These are phyloP conservation scores for Cystofilobasidium bisporidii DNA, from an alignment of 768 basidiomycete species.

Conservation along the genomic window DNA sequence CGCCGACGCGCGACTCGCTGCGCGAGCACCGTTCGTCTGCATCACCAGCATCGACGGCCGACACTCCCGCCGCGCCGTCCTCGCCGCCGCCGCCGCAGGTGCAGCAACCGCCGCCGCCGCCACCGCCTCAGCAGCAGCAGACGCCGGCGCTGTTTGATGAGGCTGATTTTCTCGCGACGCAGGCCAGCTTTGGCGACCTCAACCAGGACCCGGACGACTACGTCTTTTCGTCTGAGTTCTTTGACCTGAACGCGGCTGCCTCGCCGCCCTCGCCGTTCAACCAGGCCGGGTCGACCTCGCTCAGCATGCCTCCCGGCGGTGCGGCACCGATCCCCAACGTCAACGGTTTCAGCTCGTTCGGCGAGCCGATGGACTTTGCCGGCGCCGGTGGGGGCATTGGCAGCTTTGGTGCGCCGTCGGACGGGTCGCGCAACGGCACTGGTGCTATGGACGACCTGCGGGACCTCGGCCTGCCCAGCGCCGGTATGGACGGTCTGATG, in stretches of 20 bases:
- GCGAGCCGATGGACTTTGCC: constrained; percentile 11
- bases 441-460: constrained; percentile 1
- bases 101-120: neutral
- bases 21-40: constrained; percentile 1
- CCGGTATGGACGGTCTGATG: constrained; percentile 24
- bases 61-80: constrained; percentile 18
- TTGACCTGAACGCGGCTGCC: constrained; percentile 36
- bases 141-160: neutral
- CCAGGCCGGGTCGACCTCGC: neutral
- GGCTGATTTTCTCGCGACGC: constrained; percentile 8
- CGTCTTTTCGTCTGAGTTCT: constrained; percentile 38
- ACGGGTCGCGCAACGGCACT: neutral
- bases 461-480: constrained; percentile 23
- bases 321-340: constrained; percentile 5
- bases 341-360: constrained; percentile 25
- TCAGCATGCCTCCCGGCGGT: neutral
- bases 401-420: neutral
- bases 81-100: neutral
- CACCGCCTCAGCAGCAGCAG: neutral
- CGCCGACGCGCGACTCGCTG: constrained; percentile 30
- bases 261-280: constrained; percentile 28
- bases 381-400: neutral
- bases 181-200: constrained; percentile 27
- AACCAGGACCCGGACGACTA: constrained; percentile 32
- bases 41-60: constrained; percentile 9